Evolutionary conservation across 352 stramenopile genomes (phyloP), one percentile per base, ranked within the genome.

Genomic region (Phytophthora ramorum): DNA sequence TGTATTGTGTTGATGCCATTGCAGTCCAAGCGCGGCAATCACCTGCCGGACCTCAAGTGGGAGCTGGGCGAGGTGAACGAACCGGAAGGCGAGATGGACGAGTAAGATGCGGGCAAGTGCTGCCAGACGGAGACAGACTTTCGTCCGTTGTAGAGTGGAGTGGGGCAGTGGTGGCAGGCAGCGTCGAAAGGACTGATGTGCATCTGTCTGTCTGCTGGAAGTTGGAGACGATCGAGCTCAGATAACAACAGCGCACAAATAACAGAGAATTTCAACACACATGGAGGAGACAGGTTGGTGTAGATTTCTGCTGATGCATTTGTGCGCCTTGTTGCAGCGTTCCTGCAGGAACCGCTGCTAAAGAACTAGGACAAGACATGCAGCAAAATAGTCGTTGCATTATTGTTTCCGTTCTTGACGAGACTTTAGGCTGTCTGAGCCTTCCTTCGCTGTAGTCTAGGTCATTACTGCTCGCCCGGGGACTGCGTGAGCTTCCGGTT

Each of bases 31-130:
- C 86, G 88, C 43, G 83, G 83, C 48, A 83, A 95, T 64, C 70
- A 90, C 60, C 64, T 96, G 57, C 83, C 81, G 0, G 81, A 95
- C 46, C 72, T 96, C 56, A 88, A 84, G 64, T 96, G 88, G 88
- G 88, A 96, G 62, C 64, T 96, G 56, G 88, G 88, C 35, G 57
- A 90, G 46, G 76, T 64, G 30, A 80, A 90, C 55, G 81, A 93
- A 57, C 83, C 88, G 12, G 86, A 92, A 74, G 85, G 83, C 76
- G 88, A 96, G 68, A 88, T 96, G 63, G 81, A 91, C 64, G 84
- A 90, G 75, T 91, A 87, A 86, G 56, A 66, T 58, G 44, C 13
- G 24, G 22, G 3, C 22, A 24, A 24, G 22, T 24, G 22, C 22
- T 58, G 26, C 22, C 30, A 32, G 44, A 17, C 34, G 44, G 41